Conservation (phyloP, 495 filamentous ascomycete genomes). For the Daldinia caldariorum region DNA sequence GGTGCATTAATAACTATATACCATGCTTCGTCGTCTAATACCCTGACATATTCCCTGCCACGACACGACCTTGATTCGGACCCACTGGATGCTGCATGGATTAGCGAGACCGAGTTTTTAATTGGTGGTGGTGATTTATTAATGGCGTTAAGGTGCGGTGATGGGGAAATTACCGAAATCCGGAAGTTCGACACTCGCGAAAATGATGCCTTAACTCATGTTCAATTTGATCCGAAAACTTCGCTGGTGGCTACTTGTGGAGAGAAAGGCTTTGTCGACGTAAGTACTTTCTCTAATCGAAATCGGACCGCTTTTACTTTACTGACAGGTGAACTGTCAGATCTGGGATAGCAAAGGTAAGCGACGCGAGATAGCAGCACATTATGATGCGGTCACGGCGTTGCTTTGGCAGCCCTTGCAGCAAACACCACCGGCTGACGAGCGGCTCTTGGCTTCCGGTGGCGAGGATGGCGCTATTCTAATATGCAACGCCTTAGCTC, state of each 20-base stretch:
- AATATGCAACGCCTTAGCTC: constrained; percentile 72
- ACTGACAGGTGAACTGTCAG: constrained; percentile 46
- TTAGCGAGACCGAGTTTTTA: constrained; percentile 64
- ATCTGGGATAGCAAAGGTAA: constrained; percentile 61
- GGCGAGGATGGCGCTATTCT: constrained; percentile 72
- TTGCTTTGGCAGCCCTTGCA: constrained; percentile 63
- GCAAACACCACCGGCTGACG: constrained; percentile 49
- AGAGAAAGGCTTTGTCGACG: constrained; percentile 62
- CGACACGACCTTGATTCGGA: constrained; percentile 57
- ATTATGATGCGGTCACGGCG: constrained; percentile 59
- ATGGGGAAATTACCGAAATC: constrained; percentile 51
- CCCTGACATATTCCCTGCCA: constrained; percentile 54
- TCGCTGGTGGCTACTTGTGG: constrained; percentile 59
- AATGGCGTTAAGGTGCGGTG: constrained; percentile 51
- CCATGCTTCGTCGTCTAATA: constrained; percentile 51
- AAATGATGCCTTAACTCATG: constrained; percentile 56
- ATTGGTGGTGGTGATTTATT: constrained; percentile 67
- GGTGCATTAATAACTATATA: constrained; percentile 63
- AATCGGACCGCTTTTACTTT: constrained; percentile 6
- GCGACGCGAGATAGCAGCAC: constrained; percentile 58
- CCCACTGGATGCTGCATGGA: constrained; percentile 69
- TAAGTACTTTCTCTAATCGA: constrained; percentile 45
- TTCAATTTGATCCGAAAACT: constrained; percentile 59
- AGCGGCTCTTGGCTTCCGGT: constrained; percentile 62
- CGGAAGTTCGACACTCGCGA: constrained; percentile 55